Base-by-base conservation (phyloP, 2,329 filamentous ascomycete species). In the Xylaria sp. region DNA sequence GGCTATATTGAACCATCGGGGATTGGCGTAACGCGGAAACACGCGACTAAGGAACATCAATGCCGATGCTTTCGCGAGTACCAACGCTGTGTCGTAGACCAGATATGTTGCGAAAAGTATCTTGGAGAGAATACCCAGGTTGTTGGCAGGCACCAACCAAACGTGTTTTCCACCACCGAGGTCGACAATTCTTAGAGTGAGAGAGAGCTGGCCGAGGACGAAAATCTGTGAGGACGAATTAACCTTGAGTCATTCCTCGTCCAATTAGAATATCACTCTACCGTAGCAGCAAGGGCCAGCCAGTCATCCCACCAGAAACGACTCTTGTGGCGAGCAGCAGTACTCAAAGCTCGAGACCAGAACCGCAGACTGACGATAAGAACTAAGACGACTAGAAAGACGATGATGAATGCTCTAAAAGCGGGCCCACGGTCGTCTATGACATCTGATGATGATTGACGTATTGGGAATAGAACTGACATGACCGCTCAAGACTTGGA, bases 241-340 rank as follows among this genome's bases (percentile, higher is more conserved):
- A n/a, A n/a, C n/a, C n/a, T n/a, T n/a, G n/a, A n/a, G n/a, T n/a
- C n/a, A n/a, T n/a, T n/a, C n/a, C n/a, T n/a, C n/a, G n/a, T n/a
- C n/a, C n/a, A n/a, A n/a, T n/a, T n/a, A n/a, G n/a, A n/a, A n/a
- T n/a, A n/a, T n/a, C n/a, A n/a, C 42, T 54, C 14, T 59, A 65
- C 63, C 14, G 53, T 14, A 14, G 63, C 25, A 46, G 45, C 25
- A n/a, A 65, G 28, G 1, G 63, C 63, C 17, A 45, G 21, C 63
- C 59, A 65, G 54, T 65, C 63, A 38, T 65, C 63, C 63, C 63
- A 65, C 57, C 63, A 60, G 31, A 62, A 45, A 4, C 19, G 17
- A 3, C 8, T 59, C 31, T 33, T 21, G 12, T 33, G 42, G 14
- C 23, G 21, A 7, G 8, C 5, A 15, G 11, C 25, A 23, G 42